A percentile compares a stretch with the other conserved stretches of the same genome.
Conservation (phyloP, 108 stramenopile genomes). For the Hondaea fermentalgiana region DNA sequence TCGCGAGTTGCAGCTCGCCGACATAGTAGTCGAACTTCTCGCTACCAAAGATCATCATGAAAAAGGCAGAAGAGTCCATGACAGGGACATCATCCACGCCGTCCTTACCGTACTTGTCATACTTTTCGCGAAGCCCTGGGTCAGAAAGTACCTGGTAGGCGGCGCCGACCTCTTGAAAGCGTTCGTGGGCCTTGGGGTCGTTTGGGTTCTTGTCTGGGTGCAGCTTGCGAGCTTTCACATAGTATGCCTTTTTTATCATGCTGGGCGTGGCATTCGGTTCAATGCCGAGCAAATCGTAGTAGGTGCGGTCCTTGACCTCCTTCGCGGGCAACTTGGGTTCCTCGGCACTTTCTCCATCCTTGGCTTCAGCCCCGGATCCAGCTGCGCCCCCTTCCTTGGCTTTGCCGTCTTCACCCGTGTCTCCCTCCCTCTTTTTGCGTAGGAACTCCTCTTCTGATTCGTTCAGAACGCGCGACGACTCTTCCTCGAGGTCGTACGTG, state of each 20-base stretch:
- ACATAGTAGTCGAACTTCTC: constrained; percentile 28
- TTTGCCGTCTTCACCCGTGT: background rate
- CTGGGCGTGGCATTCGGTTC: constrained; percentile 55
- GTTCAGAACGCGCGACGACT: background rate
- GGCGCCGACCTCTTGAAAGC: constrained; percentile 30
- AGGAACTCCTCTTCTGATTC: constrained; percentile 27
- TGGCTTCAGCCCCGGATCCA: background rate
- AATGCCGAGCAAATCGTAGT: constrained; percentile 70
- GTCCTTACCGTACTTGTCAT: constrained; percentile 29
- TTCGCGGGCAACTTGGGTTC: background rate
- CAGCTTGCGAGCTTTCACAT: constrained; percentile 70
- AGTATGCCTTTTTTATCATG: constrained; percentile 84
- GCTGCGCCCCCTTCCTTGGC: background rate
- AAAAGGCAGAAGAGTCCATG: constrained; percentile 27
- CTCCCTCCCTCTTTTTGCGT: background rate
- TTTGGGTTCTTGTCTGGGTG: constrained; percentile 70
- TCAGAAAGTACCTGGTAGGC: constrained; percentile 38
- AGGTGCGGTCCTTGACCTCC: constrained; percentile 21
- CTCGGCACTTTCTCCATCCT: background rate
- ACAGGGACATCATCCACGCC: constrained; percentile 10
- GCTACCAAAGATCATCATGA: constrained; percentile 35
- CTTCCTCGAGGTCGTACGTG: constrained; percentile 25
- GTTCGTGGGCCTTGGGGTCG: constrained; percentile 25
- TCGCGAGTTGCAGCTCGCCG: constrained; percentile 29
- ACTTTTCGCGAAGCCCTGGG: constrained; percentile 4